Base-by-base conservation (phyloP, 1,284 basidiomycete genomes). In the Blastosporella zonata region DNA sequence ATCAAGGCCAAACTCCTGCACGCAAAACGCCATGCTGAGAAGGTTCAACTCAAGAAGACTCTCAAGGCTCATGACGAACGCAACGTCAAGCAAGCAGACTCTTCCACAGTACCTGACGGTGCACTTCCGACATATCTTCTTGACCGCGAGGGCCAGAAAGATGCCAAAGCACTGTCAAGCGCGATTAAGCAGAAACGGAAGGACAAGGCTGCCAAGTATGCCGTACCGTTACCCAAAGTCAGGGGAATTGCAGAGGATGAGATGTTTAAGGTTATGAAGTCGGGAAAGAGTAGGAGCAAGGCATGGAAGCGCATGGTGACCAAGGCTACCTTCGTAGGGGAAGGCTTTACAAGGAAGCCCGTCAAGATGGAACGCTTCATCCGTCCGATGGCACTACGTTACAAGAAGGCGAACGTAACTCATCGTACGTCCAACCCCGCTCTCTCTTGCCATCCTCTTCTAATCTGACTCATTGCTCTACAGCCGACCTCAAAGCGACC, bases 241-340 rank as follows among this genome's bases (percentile, higher is more conserved):
- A 78, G 96, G 49, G 97, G 97, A 38, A 98, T 99, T 60, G 95
- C 96, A 15, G 97, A 99, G 69, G 97, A 99, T 63, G 97, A 99
- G 77, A 97, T 96, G 83, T 99, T 99, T 81, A 98, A 97, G 78
- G 97, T 99, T 28, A 81, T 99, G 79, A 93, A 95, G 76, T 96
- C 96, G 0, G 97, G 97, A 49, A 98, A 98, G 78, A 90, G 84
- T 65, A 98, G 96, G 75, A 84, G 82, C 66, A 99, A 99, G 72
- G 82, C 89, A 21, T 99, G 97, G 97, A 99, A 99, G 75, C 83
- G 97, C 58, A 98, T 99, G 96, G 93, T 99, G 56, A 97, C 95
- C 57, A 99, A 99, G 72, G 95, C 96, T 38, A 98, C 96, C 1
- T 99, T 99, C 66, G 96, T 99, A 36, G 96, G 96, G 8, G 95